Evolutionary conservation across 495 filamentous ascomycete species (phyloP).

Genomic region (Pseudomonodictys pantanalensis): DNA sequence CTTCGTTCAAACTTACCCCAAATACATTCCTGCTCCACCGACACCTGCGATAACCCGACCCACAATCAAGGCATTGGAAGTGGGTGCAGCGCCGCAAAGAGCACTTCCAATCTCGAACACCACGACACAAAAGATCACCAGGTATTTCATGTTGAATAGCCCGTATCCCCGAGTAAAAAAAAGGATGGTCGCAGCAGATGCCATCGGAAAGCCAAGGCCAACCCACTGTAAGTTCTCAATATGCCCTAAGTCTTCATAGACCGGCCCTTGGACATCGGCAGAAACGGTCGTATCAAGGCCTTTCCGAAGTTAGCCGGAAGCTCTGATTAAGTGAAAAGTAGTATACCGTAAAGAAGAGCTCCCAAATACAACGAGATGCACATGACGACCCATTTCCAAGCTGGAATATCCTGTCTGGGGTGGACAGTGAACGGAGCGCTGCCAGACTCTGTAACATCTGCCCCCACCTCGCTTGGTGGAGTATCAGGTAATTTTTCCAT

Average conservation of each 20-base stretch:
- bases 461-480: no score
- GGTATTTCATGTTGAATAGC: slow-evolving; percentile 39
- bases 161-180: slow-evolving; percentile 22
- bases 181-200: slow-evolving; percentile 5
- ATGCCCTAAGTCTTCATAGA: slow-evolving; percentile 21
- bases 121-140: slow-evolving; percentile 32
- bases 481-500: no score
- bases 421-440: no score
- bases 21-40: slow-evolving; percentile 19
- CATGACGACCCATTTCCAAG: no score
- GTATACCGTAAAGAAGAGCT: no score
- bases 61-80: slow-evolving; percentile 38
- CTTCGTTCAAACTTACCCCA: background rate
- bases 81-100: slow-evolving; percentile 39
- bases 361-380: no score
- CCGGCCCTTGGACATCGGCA: slow-evolving; percentile 20
- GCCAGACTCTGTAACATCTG: no score
- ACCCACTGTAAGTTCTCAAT: slow-evolving; percentile 27
- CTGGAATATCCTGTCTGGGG: no score
- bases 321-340: no score
- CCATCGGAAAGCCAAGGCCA: slow-evolving; percentile 20
- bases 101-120: slow-evolving; percentile 40
- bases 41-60: slow-evolving; percentile 41
- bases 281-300: slow-evolving; percentile 31
- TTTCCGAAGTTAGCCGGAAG: no score